These are phyloP conservation scores for Hypoxylon lienhwacheense DNA, from an alignment of 495 filamentous ascomycete genomes.

Conservation along the genomic window DNA sequence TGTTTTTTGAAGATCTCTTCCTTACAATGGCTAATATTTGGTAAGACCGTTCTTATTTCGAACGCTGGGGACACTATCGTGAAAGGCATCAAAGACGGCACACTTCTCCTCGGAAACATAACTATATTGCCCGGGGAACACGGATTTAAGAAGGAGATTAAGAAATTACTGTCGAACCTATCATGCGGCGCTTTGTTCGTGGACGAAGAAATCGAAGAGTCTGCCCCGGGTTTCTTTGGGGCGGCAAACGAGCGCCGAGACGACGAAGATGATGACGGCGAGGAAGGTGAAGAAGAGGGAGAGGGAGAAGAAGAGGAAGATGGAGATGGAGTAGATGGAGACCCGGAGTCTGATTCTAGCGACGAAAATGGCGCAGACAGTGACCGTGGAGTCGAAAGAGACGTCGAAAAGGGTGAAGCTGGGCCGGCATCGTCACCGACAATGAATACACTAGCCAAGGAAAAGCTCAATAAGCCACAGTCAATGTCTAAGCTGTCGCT, in stretches of 20 bases:
- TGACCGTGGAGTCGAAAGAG: slow-evolving; percentile 11
- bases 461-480: background rate
- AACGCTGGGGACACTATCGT: slow-evolving; percentile 82
- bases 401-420: slow-evolving; percentile 21
- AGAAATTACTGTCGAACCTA: slow-evolving; percentile 38
- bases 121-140: slow-evolving; percentile 76
- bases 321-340: slow-evolving; percentile 17
- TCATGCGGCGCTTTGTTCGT: slow-evolving; percentile 44
- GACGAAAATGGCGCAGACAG: slow-evolving; percentile 30
- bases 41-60: slow-evolving; percentile 80
- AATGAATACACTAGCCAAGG: background rate
- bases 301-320: slow-evolving; percentile 21
- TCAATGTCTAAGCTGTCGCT: background rate
- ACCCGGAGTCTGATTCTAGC: slow-evolving; percentile 19
- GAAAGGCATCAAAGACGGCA: slow-evolving; percentile 66
- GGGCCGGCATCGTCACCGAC: background rate
- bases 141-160: slow-evolving; percentile 49
- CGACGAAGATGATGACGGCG: slow-evolving; percentile 21
- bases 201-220: slow-evolving; percentile 38
- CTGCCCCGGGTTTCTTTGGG: slow-evolving; percentile 49
- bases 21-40: too few relatives aligned
- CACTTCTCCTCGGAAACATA: slow-evolving; percentile 67
- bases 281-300: slow-evolving; percentile 24
- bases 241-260: slow-evolving; percentile 32
- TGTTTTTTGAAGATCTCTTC: too few relatives aligned